Percentiles rank a stretch among this genome's conserved stretches.
phyloP scores from a whole-genome alignment of 495 filamentous ascomycete species.

The Xylaria castorea region DNA sequence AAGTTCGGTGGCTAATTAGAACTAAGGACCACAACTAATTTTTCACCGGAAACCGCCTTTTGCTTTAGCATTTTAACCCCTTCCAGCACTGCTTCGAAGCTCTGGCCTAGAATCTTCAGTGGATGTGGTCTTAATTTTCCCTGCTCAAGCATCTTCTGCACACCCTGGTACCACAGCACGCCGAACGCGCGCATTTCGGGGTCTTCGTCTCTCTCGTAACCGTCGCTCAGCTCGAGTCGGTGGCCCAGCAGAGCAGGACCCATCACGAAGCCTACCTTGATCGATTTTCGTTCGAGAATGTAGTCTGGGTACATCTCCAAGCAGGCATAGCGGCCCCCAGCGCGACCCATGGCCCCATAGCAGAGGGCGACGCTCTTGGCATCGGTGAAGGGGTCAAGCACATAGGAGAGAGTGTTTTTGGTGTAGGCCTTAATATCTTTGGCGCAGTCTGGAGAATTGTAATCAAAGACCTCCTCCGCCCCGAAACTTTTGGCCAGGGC shows the following conservation, averaged over 20 bases:
- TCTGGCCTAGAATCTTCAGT: neutral
- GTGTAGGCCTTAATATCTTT: neutral
- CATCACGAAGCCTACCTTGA: conserved; percentile 24
- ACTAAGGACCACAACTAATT: neutral
- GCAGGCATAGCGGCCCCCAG: conserved; percentile 24
- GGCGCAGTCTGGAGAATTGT: conserved; percentile 6
- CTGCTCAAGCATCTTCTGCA: neutral
- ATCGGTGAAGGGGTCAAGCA: conserved; percentile 25
- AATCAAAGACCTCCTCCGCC: conserved; percentile 12
- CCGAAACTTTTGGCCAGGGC: conserved; percentile 2
- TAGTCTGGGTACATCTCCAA: conserved; percentile 8
- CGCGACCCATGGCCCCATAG: conserved; percentile 22
- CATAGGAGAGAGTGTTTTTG: conserved; percentile 1
- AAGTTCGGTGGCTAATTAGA: neutral
- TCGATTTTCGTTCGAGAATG: neutral
- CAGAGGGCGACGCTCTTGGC: conserved; percentile 4
- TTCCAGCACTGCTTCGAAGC: neutral
- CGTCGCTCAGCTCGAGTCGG: neutral
- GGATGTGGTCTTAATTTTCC: conserved; percentile 8
- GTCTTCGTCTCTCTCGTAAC: neutral
- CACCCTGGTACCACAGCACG: neutral
- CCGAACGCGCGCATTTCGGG: conserved; percentile 3
- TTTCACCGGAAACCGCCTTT: neutral
- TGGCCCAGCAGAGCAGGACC: neutral
- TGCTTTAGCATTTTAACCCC: neutral